Evolutionary conservation across 2,329 filamentous ascomycete species (phyloP).

Genomic region (Claviceps humidiphila): DNA sequence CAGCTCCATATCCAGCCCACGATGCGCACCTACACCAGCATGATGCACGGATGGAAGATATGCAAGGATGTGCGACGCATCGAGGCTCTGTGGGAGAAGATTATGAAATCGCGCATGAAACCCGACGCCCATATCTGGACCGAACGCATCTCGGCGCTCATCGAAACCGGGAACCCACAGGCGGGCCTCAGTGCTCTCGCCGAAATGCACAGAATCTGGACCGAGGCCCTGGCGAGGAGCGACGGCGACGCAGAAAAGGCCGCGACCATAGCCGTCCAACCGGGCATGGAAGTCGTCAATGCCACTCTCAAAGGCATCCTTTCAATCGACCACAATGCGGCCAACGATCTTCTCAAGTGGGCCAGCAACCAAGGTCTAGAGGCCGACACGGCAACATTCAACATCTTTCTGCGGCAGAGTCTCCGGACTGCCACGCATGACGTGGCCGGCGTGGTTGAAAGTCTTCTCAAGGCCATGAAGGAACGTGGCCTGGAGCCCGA

Average conservation of each 20-base stretch:
- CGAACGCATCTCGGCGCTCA: conserved; percentile 52
- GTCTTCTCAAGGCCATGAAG: conserved; percentile 47
- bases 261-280: conserved; percentile 35
- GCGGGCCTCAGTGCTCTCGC: conserved; percentile 50
- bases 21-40: conserved; percentile 54
- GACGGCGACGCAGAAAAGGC: conserved; percentile 10
- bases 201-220: conserved; percentile 53
- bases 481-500: conserved; percentile 42
- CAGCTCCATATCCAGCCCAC: conserved; percentile 41
- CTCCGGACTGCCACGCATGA: conserved; percentile 36
- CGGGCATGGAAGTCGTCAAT: conserved; percentile 54
- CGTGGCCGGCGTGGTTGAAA: conserved; percentile 32
- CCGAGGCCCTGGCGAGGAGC: conserved; percentile 18
- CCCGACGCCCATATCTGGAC: conserved; percentile 60
- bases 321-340: conserved; percentile 32
- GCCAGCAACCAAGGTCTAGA: conserved; percentile 40
- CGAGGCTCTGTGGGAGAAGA: conserved; percentile 52
- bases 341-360: conserved; percentile 44
- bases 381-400: conserved; percentile 50
- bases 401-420: conserved; percentile 51
- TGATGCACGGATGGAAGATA: conserved; percentile 57
- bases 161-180: conserved; percentile 38
- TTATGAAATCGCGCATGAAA: conserved; percentile 41
- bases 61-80: conserved; percentile 46
- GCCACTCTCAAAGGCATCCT: conserved; percentile 53